Percentiles rank a stretch among this genome's conserved stretches.
Evolutionary conservation across 2,329 filamentous ascomycete genomes (phyloP).

Genomic region (Trichoderma sp.): DNA sequence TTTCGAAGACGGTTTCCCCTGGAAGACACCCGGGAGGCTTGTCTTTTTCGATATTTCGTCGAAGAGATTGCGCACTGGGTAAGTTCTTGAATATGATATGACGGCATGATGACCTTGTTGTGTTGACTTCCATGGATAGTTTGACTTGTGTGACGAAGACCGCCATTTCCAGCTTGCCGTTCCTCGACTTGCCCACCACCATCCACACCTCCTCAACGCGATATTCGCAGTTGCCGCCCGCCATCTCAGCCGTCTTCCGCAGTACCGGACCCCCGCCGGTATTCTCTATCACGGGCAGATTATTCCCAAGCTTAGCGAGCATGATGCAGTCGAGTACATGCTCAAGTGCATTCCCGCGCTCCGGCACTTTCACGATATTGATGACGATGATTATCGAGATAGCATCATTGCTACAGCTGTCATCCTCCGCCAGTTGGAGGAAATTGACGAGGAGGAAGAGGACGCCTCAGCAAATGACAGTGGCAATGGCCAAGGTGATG

Average conservation of each 20-base stretch:
- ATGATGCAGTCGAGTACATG: conserved; percentile 42
- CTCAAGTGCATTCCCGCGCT: conserved; percentile 41
- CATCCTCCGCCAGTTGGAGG: conserved; percentile 41
- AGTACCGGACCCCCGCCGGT: conserved; percentile 37
- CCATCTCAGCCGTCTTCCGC: conserved; percentile 39
- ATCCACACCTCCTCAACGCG: conserved; percentile 40
- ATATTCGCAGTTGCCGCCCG: conserved; percentile 42
- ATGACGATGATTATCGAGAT: conserved; percentile 40
- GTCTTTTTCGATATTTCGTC: conserved; percentile 39
- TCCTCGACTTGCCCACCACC: conserved; percentile 34
- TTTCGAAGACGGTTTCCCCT: conserved; percentile 31
- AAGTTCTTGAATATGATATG: background rate
- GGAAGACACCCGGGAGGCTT: conserved; percentile 38
- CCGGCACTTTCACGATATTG: conserved; percentile 37
- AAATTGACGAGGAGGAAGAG: conserved; percentile 41
- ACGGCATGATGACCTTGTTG: background rate
- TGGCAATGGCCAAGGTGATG: background rate
- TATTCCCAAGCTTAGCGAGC: conserved; percentile 35
- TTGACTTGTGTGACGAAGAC: conserved; percentile 41
- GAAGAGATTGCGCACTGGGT: conserved; percentile 43
- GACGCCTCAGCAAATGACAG: conserved; percentile 1
- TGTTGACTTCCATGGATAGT: conserved; percentile 28
- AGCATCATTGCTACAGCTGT: conserved; percentile 42
- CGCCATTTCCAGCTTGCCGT: conserved; percentile 42
- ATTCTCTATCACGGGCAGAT: conserved; percentile 40